These are phyloP conservation scores for Sutorius australiensis DNA, from an alignment of 768 basidiomycete genomes.

Conservation along the genomic window DNA sequence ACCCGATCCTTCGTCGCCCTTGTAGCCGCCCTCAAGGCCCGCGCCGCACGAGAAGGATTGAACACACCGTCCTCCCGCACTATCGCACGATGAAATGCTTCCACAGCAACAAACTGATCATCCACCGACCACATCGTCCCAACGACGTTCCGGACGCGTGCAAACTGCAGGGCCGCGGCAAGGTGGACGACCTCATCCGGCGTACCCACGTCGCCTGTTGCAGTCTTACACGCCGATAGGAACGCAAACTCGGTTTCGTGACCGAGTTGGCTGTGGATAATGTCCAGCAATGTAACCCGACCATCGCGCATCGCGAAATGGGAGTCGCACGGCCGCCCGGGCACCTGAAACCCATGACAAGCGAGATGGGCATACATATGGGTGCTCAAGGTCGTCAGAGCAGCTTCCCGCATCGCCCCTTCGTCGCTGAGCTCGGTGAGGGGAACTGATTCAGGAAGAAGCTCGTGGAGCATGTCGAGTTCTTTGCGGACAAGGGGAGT, in stretches of 20 bases:
- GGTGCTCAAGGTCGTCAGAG: conserved; percentile 7
- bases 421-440: conserved; percentile 11
- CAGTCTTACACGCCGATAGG: conserved; percentile 31
- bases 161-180: conserved; percentile 28
- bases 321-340: conserved; percentile 15
- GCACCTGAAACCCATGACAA: conserved; percentile 23
- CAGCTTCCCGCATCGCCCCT: conserved; percentile 11
- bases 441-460: conserved; percentile 7
- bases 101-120: conserved; percentile 15
- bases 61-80: conserved; percentile 10
- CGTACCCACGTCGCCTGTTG: conserved; percentile 18
- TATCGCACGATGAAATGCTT: conserved; percentile 21
- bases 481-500: conserved; percentile 11
- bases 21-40: conserved; percentile 14
- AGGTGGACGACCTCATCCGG: conserved; percentile 32
- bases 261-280: conserved; percentile 11
- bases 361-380: conserved; percentile 27
- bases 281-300: conserved; percentile 20
- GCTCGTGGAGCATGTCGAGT: conserved; percentile 10
- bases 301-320: conserved; percentile 19
- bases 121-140: conserved; percentile 32
- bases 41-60: conserved; percentile 15
- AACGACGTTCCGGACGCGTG: conserved; percentile 27
- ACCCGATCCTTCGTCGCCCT: conserved; percentile 7
- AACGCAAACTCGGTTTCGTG: conserved; percentile 26